A percentile compares a stretch with the other conserved stretches of the same genome.
Evolutionary conservation across 2,329 filamentous ascomycete genomes (phyloP).

Genomic region (Aspergillus cejpii): DNA sequence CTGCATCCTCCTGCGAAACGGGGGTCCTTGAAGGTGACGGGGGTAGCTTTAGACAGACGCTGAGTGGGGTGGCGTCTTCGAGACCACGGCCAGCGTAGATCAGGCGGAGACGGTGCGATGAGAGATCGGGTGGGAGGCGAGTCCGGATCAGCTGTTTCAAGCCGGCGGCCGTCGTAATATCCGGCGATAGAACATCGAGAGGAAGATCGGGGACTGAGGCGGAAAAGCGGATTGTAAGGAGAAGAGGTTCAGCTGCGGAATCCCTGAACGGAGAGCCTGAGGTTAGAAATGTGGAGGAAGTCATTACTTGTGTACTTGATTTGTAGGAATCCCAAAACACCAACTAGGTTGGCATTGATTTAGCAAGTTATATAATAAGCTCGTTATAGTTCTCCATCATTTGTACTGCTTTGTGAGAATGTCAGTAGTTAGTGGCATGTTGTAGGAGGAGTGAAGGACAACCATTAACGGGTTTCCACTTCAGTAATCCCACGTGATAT

Average conservation of each 20-base stretch:
- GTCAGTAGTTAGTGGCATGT: background rate
- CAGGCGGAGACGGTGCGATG: slow-evolving; percentile 69
- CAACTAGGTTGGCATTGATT: background rate
- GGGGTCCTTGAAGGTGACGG: slow-evolving; percentile 47
- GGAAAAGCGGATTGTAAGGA: slow-evolving; percentile 85
- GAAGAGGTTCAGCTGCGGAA: slow-evolving; percentile 42
- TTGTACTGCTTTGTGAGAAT: background rate
- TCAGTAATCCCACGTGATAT: background rate
- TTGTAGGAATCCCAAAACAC: background rate
- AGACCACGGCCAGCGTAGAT: slow-evolving; percentile 87
- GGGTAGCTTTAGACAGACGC: slow-evolving; percentile 59
- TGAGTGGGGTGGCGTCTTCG: slow-evolving; percentile 63
- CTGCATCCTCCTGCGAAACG: slow-evolving; percentile 19
- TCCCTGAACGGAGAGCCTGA: slow-evolving; percentile 5
- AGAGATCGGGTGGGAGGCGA: slow-evolving; percentile 57
- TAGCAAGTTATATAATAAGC: background rate
- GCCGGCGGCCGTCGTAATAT: slow-evolving; percentile 63
- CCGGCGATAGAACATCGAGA: slow-evolving; percentile 64
- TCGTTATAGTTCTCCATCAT: background rate
- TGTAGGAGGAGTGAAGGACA: background rate
- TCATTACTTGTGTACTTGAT: slow-evolving; percentile 12
- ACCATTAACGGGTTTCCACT: background rate
- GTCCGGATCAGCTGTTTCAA: slow-evolving; percentile 77
- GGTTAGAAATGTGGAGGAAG: slow-evolving; percentile 13
- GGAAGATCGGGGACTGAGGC: slow-evolving; percentile 75